phyloP scores from a whole-genome alignment of 352 stramenopile species.

The Globisporangium megalacanthum region DNA sequence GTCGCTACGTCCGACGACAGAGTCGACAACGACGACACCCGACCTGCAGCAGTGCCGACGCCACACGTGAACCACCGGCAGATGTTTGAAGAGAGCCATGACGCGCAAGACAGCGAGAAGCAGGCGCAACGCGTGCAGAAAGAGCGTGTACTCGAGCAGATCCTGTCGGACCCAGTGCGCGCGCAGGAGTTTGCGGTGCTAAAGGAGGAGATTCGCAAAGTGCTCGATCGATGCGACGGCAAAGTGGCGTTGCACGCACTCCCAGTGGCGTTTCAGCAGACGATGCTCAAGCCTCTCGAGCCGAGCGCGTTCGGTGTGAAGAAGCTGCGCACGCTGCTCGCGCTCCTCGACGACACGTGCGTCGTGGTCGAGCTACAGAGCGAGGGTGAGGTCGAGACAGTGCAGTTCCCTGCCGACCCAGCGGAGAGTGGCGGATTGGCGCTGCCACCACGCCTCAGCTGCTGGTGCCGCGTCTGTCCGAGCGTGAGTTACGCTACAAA shows the following conservation, averaged over 20 bases:
- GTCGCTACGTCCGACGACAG: too few relatives aligned
- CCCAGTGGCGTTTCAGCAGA: constrained; percentile 37
- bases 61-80: constrained; percentile 25
- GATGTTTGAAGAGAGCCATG: constrained; percentile 36
- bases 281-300: constrained; percentile 68
- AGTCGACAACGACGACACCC: not conserved
- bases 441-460: constrained; percentile 38
- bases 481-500: constrained; percentile 63
- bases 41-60: not conserved
- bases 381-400: constrained; percentile 53
- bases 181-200: constrained; percentile 48
- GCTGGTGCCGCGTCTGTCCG: constrained; percentile 56
- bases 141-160: constrained; percentile 39
- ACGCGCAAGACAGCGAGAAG: constrained; percentile 8
- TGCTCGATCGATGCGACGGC: constrained; percentile 52
- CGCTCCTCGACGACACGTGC: constrained; percentile 52
- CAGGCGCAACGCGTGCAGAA: constrained; percentile 26
- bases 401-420: constrained; percentile 45
- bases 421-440: constrained; percentile 24
- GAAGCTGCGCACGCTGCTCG: constrained; percentile 64
- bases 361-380: constrained; percentile 35
- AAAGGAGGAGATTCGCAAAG: constrained; percentile 70
- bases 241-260: constrained; percentile 51
- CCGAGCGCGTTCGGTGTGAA: constrained; percentile 59
- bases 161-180: constrained; percentile 38